Evolutionary conservation across 306 rosid species (phyloP).

Genomic region (Vigna trinervia): DNA sequence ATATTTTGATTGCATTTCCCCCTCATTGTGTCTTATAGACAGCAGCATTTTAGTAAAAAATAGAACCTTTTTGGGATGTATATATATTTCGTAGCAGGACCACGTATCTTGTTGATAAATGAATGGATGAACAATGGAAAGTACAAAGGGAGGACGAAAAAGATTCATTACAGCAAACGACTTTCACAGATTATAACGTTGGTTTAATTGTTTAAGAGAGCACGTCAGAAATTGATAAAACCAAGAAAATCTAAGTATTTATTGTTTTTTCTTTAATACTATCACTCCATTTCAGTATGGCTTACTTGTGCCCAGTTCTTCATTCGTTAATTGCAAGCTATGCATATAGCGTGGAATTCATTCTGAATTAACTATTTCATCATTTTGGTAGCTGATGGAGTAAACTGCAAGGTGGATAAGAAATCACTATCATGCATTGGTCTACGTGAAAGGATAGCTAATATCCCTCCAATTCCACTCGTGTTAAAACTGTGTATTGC

Average conservation of each 20-base stretch:
- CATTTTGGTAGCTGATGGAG: background rate
- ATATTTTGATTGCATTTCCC: background rate
- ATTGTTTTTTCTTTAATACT: background rate
- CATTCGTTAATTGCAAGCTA: background rate
- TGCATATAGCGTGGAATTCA: background rate
- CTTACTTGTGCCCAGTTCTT: background rate
- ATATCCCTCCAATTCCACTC: no score
- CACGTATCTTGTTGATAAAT: background rate
- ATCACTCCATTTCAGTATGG: background rate
- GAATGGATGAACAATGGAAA: background rate
- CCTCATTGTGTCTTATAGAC: background rate
- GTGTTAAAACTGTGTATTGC: no score
- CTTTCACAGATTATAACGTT: background rate
- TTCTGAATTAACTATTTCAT: background rate
- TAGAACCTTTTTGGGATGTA: no score
- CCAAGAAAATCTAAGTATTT: background rate
- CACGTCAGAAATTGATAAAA: constrained; percentile 19
- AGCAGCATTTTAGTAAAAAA: background rate
- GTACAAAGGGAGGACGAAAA: background rate
- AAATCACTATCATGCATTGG: background rate
- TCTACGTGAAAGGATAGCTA: background rate
- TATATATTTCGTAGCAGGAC: background rate
- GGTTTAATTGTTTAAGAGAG: background rate
- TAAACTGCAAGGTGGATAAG: background rate
- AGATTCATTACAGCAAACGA: background rate